phyloP scores from a whole-genome alignment of 495 filamentous ascomycete genomes.

The Penicillium pancosmium region DNA sequence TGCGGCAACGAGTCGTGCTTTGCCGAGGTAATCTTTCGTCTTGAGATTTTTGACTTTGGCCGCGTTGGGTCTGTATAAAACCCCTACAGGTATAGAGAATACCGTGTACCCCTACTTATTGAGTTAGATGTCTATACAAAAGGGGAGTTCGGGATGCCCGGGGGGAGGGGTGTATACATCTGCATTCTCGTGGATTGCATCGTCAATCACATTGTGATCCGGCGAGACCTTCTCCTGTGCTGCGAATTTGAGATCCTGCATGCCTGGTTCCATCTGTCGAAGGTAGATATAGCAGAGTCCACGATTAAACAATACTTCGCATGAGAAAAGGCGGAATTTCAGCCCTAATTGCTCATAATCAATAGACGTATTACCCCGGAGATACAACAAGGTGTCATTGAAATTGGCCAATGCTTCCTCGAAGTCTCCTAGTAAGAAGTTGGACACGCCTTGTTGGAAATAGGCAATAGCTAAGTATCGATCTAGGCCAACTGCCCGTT shows the following conservation, averaged over 20 bases:
- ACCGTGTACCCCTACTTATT: conserved; percentile 85
- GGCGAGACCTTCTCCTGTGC: conserved; percentile 95
- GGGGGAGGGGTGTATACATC: conserved; percentile 61
- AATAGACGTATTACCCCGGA: conserved; percentile 94
- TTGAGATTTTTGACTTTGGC: conserved; percentile 98
- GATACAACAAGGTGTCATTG: conserved; percentile 94
- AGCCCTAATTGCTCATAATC: conserved; percentile 97
- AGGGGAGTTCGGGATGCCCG: background rate
- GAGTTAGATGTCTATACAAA: conserved; percentile 16
- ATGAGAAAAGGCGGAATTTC: conserved; percentile 95
- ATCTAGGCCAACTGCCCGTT: conserved; percentile 84
- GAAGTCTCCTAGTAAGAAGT: conserved; percentile 96
- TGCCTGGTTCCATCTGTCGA: conserved; percentile 82
- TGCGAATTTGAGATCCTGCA: conserved; percentile 89
- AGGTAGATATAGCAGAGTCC: conserved; percentile 98
- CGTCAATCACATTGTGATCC: conserved; percentile 96
- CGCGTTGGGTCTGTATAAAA: conserved; percentile 93
- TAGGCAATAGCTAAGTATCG: conserved; percentile 97
- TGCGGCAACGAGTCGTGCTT: conserved; percentile 90
- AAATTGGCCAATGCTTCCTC: conserved; percentile 98
- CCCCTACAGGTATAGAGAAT: conserved; percentile 96
- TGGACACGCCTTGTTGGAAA: conserved; percentile 98
- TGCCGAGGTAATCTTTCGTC: conserved; percentile 95
- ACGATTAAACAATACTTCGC: conserved; percentile 97
- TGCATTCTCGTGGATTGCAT: conserved; percentile 90